phyloP scores from a whole-genome alignment of 495 filamentous ascomycete species.

The Aspergillus bertholletiae region DNA sequence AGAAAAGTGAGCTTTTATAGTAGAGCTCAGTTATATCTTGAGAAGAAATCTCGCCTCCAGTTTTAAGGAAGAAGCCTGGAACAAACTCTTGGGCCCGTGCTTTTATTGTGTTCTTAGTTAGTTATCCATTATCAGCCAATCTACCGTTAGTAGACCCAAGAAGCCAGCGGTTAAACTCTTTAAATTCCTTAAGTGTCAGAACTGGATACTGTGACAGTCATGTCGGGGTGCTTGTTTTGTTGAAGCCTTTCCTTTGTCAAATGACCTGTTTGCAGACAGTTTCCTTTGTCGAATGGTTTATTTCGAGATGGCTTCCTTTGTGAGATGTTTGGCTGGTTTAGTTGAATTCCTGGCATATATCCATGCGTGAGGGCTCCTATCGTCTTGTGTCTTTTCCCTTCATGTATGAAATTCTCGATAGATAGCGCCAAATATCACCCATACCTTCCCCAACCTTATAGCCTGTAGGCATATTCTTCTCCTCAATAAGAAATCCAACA shows the following conservation, averaged over 20 bases:
- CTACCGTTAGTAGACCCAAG: not conserved
- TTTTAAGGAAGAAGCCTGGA: constrained; percentile 5
- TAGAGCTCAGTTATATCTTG: constrained; percentile 1
- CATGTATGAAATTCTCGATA: too few species aligned
- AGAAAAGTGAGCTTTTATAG: constrained; percentile 1
- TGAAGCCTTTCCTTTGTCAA: too few species aligned
- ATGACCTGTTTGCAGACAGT: too few species aligned
- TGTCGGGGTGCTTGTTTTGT: too few species aligned
- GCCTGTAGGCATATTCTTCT: not conserved
- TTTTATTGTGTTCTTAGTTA: constrained; percentile 1
- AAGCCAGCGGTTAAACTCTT: constrained; percentile 6
- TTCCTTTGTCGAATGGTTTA: too few species aligned
- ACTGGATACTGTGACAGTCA: too few species aligned
- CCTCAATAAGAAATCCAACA: constrained; percentile 5
- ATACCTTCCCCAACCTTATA: constrained; percentile 5
- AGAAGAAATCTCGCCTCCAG: constrained; percentile 1
- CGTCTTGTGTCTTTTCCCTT: too few species aligned
- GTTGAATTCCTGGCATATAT: too few species aligned
- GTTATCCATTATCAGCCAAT: not conserved
- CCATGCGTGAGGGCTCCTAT: too few species aligned
- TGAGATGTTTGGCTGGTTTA: too few species aligned
- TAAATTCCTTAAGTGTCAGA: constrained; percentile 3
- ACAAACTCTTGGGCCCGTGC: constrained; percentile 1
- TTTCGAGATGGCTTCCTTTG: too few species aligned
- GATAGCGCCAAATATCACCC: too few species aligned